Base-by-base conservation (phyloP, 805 yeast species). In the Kluyveromyces wickerhamii region DNA sequence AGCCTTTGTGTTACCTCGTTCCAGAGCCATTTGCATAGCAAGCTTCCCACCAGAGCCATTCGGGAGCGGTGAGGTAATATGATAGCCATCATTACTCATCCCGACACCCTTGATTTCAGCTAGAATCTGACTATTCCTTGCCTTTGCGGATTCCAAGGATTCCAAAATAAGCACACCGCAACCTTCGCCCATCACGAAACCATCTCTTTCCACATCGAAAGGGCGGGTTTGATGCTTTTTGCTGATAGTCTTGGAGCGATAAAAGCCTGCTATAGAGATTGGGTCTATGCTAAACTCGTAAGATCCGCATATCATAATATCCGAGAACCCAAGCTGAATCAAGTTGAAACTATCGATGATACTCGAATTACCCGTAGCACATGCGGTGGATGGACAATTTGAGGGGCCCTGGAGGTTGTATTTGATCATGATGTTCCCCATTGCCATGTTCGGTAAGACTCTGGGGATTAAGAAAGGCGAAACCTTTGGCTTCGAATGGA, bases 181-280 rank as follows among this genome's bases (percentile, higher is more conserved):
- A 2, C 99, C 99, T 63, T 92, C 99, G 20, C 95, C 79, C 21
- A 92, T 66, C 0, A 92, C 96, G 59, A 92, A 92, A 3, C 99
- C 99, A 37, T 69, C 70, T 40, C 99, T 62, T 2, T 64, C 59
- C 10, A 55, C 54, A 52, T 92, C 98, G 57, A 92, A 92, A 0
- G 99, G 99, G 38, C 95, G 63, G 5, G 94, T 81, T 0, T 94
- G 84, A 20, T 62, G 59, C 17, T 61, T 67, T 0, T 87, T 71
- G 4, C 78, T 77, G 8, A 92, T 71, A 3, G 94, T 78, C 46
- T 84, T 77, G 4, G 96, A 92, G 28, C 97, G 65, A 2, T 95
- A 81, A 62, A 92, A 92, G 1, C 96, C 97, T 0, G 92, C 82
- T 4, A 92, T 61, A 0, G 95, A 79, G 23, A 88, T 50, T 1